Evolutionary conservation across 495 filamentous ascomycete genomes (phyloP), one percentile per base, ranked within the genome.

Genomic region (Aspergillus diversus): DNA sequence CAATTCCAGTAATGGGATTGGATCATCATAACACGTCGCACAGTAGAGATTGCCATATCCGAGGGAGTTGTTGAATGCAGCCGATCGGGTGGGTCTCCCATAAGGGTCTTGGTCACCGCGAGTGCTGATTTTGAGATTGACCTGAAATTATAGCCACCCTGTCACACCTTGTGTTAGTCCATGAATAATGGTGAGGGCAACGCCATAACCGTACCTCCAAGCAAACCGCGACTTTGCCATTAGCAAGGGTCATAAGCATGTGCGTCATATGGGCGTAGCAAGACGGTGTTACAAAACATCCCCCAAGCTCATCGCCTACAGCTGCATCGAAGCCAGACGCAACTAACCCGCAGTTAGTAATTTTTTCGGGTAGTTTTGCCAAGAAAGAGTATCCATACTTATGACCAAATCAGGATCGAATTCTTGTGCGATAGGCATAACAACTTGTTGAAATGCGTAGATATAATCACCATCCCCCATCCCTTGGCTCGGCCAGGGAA

Each of bases 241-340:
- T 81, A 3, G 95, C 93, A n/a, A 99, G 84, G 12, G 89, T 89
- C 93, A 97, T 98, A 16, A 99, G 84, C 93, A 97, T 97, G 69
- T 97, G 91, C 8, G 96, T 97, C 95, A 99, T 98, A 69, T 98
- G 94, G 17, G 92, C 92, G 72, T 98, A 99, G 69, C 96, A 94
- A 27, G 87, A 75, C 0, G 95, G 95, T 0, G 92, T 88, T 5
- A 98, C 94, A 66, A 89, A 92, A 72, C 96, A 99, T 35, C 88
- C 92, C 42, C 95, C 95, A 17, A 99, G 83, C 58, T 91, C 88
- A 75, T 99, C 95, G 7, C 96, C 95, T 48, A 86, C 91, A 3
- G 95, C 95, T 5, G 95, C 95, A 75, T 99, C 95, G 63, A 99
- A 99, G 1, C 95, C 95, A 63, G 95, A 93, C 6, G 96, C 92